Evolutionary conservation across 2,329 filamentous ascomycete species (phyloP).

Genomic region (Colletotrichum musicola): DNA sequence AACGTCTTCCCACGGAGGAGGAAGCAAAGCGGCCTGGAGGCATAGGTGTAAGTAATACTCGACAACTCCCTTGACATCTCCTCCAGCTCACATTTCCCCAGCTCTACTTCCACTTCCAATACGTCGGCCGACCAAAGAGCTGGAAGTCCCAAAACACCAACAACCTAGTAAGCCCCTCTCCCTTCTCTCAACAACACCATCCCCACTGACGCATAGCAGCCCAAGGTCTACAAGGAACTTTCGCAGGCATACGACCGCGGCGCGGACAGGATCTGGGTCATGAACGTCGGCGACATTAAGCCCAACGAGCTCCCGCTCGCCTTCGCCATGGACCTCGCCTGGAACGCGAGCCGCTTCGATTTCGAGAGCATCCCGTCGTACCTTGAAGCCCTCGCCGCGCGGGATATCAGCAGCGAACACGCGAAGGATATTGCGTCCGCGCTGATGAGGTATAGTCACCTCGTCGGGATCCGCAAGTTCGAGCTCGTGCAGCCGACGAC

Average conservation of each 20-base stretch:
- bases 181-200: too few relatives aligned
- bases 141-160: conserved; percentile 67
- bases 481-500: conserved; percentile 70
- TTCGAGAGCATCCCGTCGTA: conserved; percentile 60
- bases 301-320: conserved; percentile 68
- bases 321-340: conserved; percentile 70
- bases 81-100: neutral
- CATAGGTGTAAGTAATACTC: conserved; percentile 58
- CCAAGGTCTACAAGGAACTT: conserved; percentile 56
- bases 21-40: conserved; percentile 68
- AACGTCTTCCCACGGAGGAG: conserved; percentile 64
- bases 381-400: conserved; percentile 62
- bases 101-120: conserved; percentile 64
- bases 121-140: conserved; percentile 50
- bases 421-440: conserved; percentile 63
- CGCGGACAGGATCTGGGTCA: conserved; percentile 72
- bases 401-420: conserved; percentile 65
- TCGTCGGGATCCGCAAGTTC: conserved; percentile 67
- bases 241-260: conserved; percentile 65
- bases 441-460: conserved; percentile 63
- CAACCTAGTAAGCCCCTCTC: conserved; percentile 57
- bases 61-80: neutral
- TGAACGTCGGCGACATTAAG: conserved; percentile 76
- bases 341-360: conserved; percentile 62
- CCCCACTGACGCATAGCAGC: conserved; percentile 15